Conservation (phyloP, 192 early-diverging fungal genomes). For the Coemansia sp. region DNA sequence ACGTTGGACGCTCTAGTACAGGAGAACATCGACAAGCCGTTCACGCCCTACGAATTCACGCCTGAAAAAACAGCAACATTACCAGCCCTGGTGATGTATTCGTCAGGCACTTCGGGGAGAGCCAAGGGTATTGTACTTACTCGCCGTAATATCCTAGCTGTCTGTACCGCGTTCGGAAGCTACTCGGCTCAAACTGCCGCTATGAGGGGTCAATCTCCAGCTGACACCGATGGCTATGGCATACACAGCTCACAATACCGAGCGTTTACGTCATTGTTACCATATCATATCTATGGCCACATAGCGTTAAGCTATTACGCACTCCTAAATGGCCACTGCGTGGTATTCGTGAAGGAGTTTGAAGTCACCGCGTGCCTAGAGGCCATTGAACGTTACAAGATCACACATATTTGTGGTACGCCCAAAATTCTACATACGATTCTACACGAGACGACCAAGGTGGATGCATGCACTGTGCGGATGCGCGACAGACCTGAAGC, state of each 20-base stretch:
- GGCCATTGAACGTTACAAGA: conserved; percentile 22
- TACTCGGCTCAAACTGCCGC: conserved; percentile 7
- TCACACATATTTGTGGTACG: conserved; percentile 18
- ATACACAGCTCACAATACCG: neutral
- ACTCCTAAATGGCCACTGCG: conserved; percentile 18
- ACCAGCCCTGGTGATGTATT: conserved; percentile 32
- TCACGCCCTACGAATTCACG: neutral
- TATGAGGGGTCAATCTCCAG: no score
- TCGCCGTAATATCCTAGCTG: conserved; percentile 35
- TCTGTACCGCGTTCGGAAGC: conserved; percentile 12
- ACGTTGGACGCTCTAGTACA: neutral
- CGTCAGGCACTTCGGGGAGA: conserved; percentile 44
- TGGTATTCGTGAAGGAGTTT: conserved; percentile 24
- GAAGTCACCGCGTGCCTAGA: conserved; percentile 12
- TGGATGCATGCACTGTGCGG: neutral
- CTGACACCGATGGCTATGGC: neutral
- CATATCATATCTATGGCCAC: conserved; percentile 35
- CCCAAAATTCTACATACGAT: conserved; percentile 19
- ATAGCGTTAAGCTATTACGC: conserved; percentile 39
- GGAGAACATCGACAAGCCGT: neutral
- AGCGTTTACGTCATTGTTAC: conserved; percentile 22
- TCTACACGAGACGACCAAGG: conserved; percentile 7
- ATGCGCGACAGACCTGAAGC: neutral
- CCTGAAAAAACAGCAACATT: conserved; percentile 3
- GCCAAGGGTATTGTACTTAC: conserved; percentile 43